These are phyloP conservation scores for Ophiostoma piceae DNA, from an alignment of 2,329 filamentous ascomycete genomes.

Conservation along the genomic window DNA sequence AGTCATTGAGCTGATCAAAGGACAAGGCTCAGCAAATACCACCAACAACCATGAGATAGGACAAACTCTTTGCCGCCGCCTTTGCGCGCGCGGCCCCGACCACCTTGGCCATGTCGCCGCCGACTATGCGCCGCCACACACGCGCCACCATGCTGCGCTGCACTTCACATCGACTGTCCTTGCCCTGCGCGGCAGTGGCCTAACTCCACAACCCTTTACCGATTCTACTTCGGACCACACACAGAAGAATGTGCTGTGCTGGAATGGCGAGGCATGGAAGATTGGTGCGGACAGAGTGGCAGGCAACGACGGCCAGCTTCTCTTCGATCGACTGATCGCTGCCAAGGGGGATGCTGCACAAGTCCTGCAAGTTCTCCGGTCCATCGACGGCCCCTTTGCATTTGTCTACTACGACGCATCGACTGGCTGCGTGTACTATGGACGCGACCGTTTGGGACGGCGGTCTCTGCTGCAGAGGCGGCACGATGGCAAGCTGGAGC, in stretches of 20 bases:
- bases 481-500: constrained; percentile 39
- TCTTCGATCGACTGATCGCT: constrained; percentile 49
- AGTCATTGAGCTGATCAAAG: constrained; percentile 39
- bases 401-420: constrained; percentile 74
- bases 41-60: constrained; percentile 29
- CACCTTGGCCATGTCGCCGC: constrained; percentile 44
- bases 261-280: constrained; percentile 96
- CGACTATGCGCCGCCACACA: constrained; percentile 28
- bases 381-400: constrained; percentile 77
- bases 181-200: constrained; percentile 70
- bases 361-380: constrained; percentile 45
- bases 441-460: constrained; percentile 79
- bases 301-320: constrained; percentile 71
- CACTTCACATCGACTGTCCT: constrained; percentile 79
- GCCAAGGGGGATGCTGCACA: not conserved
- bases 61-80: constrained; percentile 30
- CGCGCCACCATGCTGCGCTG: constrained; percentile 37
- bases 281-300: constrained; percentile 44
- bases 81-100: constrained; percentile 57
- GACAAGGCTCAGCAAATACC: not conserved
- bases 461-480: constrained; percentile 67
- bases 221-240: not conserved
- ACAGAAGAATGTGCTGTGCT: constrained; percentile 62
- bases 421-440: constrained; percentile 65
- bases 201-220: constrained; percentile 67